phyloP scores from a whole-genome alignment of 768 basidiomycete species.

The Postia placenta region DNA sequence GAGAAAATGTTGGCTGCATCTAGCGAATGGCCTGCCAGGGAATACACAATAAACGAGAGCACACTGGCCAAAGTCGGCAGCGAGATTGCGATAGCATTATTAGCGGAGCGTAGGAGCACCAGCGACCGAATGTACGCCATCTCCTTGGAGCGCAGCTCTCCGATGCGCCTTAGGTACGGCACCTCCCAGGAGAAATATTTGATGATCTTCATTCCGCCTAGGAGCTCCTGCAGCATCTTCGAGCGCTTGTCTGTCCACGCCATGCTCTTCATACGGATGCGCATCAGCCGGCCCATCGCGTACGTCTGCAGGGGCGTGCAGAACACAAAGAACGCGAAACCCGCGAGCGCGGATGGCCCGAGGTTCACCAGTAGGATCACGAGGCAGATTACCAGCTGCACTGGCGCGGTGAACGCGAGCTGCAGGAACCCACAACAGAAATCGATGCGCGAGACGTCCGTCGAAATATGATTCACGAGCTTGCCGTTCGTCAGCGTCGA shows the following conservation, averaged over 20 bases:
- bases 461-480: slow-evolving; percentile 90
- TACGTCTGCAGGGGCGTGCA: slow-evolving; percentile 67
- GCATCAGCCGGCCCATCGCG: slow-evolving; percentile 70
- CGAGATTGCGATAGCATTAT: slow-evolving; percentile 63
- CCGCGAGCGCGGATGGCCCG: slow-evolving; percentile 52
- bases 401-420: slow-evolving; percentile 71
- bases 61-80: slow-evolving; percentile 79
- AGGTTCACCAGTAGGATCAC: slow-evolving; percentile 68
- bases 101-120: slow-evolving; percentile 57
- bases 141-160: slow-evolving; percentile 65
- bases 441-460: slow-evolving; percentile 87
- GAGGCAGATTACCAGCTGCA: slow-evolving; percentile 75
- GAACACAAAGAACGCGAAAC: slow-evolving; percentile 59
- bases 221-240: slow-evolving; percentile 82
- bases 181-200: slow-evolving; percentile 89
- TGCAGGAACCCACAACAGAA: slow-evolving; percentile 80
- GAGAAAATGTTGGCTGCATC: slow-evolving; percentile 75
- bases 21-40: slow-evolving; percentile 60
- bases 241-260: slow-evolving; percentile 87
- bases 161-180: slow-evolving; percentile 73
- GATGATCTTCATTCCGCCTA: slow-evolving; percentile 87
- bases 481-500: slow-evolving; percentile 81
- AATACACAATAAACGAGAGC: slow-evolving; percentile 70
- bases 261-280: slow-evolving; percentile 69
- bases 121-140: slow-evolving; percentile 67